phyloP scores from a whole-genome alignment of 2,329 filamentous ascomycete genomes.

The Tolypocladium nubicola region DNA sequence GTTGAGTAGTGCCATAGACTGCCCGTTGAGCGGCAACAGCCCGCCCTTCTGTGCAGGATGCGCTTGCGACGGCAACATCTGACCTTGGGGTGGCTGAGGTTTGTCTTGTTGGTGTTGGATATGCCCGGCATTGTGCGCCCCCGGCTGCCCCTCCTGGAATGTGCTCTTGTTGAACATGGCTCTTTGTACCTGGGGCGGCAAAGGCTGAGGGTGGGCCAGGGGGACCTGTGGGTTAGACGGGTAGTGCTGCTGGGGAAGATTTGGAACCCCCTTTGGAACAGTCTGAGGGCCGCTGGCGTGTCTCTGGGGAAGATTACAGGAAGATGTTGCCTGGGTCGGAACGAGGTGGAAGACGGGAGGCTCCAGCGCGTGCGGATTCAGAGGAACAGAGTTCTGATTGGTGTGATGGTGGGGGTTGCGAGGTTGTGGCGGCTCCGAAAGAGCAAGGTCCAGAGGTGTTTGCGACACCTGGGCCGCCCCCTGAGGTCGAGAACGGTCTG shows the following conservation, averaged over 20 bases:
- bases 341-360: constrained; percentile 19
- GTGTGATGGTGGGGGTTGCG: constrained; percentile 47
- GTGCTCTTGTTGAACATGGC: constrained; percentile 33
- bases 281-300: constrained; percentile 7
- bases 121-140: background rate
- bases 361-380: constrained; percentile 12
- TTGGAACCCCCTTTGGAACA: constrained; percentile 8
- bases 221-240: constrained; percentile 12
- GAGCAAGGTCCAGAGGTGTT: constrained; percentile 45
- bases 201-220: constrained; percentile 33
- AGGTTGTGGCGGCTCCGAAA: constrained; percentile 38
- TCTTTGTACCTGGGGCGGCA: constrained; percentile 46
- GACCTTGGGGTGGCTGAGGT: constrained; percentile 4
- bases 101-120: constrained; percentile 6
- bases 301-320: constrained; percentile 7
- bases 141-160: constrained; percentile 15
- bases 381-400: constrained; percentile 29
- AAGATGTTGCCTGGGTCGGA: constrained; percentile 8
- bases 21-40: constrained; percentile 24
- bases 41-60: constrained; percentile 3
- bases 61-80: constrained; percentile 6
- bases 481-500: constrained; percentile 12
- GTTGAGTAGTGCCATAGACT: constrained; percentile 33
- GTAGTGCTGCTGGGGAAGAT: constrained; percentile 10
- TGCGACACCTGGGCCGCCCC: constrained; percentile 24